Conservation (phyloP, 78 protist species). For the Polysphondylium violaceum region DNA sequence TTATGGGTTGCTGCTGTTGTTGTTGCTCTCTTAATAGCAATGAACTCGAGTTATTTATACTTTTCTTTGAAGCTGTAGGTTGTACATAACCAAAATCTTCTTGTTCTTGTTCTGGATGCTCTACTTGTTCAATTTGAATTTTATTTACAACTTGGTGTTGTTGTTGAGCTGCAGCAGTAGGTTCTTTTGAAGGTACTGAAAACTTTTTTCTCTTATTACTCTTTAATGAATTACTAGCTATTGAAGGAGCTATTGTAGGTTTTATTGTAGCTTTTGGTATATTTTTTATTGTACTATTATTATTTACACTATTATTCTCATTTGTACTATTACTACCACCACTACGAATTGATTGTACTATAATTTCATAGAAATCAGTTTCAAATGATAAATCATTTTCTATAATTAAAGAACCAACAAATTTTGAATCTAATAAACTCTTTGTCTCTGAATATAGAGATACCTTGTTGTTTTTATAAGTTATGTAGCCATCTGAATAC, state of each 20-base stretch:
- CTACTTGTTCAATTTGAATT: neutral
- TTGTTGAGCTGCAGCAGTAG: neutral
- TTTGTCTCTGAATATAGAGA: neutral
- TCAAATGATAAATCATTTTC: constrained; percentile 42
- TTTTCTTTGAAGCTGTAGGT: no score
- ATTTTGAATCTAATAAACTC: constrained; percentile 46
- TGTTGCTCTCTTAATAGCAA: neutral
- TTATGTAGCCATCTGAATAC: constrained; percentile 29
- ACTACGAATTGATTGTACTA: neutral
- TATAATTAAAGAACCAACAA: neutral
- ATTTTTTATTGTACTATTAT: neutral
- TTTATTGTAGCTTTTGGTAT: neutral
- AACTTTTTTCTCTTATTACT: neutral
- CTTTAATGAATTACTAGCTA: neutral
- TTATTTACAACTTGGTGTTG: neutral
- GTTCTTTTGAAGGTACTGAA: neutral
- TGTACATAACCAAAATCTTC: no score
- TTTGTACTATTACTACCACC: neutral
- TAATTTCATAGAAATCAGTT: constrained; percentile 44
- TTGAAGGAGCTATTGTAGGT: neutral
- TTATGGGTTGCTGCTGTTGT: neutral
- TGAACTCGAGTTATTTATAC: no score
- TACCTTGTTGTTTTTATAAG: neutral
- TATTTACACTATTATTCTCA: neutral
- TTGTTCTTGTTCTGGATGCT: neutral